Conservation (phyloP, 2,329 filamentous ascomycete genomes). For the Onygenales sp. region DNA sequence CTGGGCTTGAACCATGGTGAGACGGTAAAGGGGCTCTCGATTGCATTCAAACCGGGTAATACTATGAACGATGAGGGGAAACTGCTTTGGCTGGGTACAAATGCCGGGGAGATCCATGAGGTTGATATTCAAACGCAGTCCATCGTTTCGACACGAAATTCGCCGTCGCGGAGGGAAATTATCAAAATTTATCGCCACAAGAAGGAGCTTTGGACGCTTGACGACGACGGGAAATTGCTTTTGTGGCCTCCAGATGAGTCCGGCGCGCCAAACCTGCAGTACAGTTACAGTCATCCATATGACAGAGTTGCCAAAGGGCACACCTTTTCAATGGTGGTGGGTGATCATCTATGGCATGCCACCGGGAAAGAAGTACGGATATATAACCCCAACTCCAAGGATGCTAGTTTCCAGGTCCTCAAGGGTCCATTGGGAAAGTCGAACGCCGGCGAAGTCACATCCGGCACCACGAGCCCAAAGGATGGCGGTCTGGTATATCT, state of each 20-base stretch:
- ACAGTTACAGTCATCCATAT: constrained; percentile 55
- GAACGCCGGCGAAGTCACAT: constrained; percentile 76
- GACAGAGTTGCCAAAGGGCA: constrained; percentile 74
- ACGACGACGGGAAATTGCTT: constrained; percentile 76
- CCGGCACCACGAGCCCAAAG: constrained; percentile 64
- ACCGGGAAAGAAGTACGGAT: constrained; percentile 79
- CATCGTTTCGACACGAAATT: constrained; percentile 58
- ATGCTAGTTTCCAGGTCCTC: constrained; percentile 66
- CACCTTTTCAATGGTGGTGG: constrained; percentile 81
- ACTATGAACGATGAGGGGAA: constrained; percentile 72
- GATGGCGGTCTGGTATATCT: constrained; percentile 76
- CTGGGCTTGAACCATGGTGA: constrained; percentile 79
- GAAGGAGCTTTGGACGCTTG: constrained; percentile 87
- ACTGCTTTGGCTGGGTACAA: constrained; percentile 83
- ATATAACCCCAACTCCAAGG: constrained; percentile 63
- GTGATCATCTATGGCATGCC: constrained; percentile 77
- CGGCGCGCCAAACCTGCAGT: constrained; percentile 63
- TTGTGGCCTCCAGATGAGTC: constrained; percentile 75
- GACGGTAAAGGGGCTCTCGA: constrained; percentile 67
- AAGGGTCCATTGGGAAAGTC: constrained; percentile 60
- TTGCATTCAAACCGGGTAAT: constrained; percentile 75
- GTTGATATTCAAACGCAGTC: constrained; percentile 68
- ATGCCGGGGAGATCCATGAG: constrained; percentile 78
- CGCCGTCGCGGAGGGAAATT: constrained; percentile 70
- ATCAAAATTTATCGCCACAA: constrained; percentile 77